Base-by-base conservation (phyloP, 208 protist genomes). In the Trypanosoma lewisi region DNA sequence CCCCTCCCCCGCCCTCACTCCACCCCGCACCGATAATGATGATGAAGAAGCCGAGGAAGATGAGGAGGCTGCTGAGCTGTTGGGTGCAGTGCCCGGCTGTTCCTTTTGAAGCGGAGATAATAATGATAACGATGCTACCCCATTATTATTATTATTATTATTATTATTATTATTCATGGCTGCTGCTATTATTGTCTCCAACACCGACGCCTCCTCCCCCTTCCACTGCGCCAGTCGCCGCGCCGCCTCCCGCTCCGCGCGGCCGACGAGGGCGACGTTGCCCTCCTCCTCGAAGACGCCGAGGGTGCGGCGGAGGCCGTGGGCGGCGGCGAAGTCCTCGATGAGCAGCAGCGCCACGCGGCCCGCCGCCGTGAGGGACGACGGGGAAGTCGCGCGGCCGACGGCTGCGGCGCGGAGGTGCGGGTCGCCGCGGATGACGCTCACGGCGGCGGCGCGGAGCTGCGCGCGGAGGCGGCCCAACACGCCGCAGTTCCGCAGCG, bases 401-500 rank as follows among this genome's bases (percentile, higher is more conserved):
- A 90, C 63, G 7, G 81, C 70, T 0, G 75, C 80, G 1, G 65
- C 51, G 33, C 77, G 63, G 30, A 94, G 53, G 19, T 77, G 63
- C 9, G 65, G 56, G 54, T 95, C 89, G 4, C 73, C 85, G 21
- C 84, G 77, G 8, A 95, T 66, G 19, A 93, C 51, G n/a, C 70
- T 78, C 23, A 95, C 45, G 0, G 84, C 84, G 0, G 79, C 58
- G 5, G 84, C 85, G 2, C 89, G 78, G 7, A 95, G 72, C 65
- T 95, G 80, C 0, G 89, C 89, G 0, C 84, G 71, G 44, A 95
- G 67, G 49, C 85, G 83, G 2, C 89, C 89, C 23, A 93, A 54
- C 21, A 80, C 66, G 11, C 89, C 89, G 3, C 63, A 67, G 7
- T 71, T 62, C 1, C 80, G 78, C 23, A 95, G 61, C 11, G 84